Conservation (phyloP, 176 grass and related monocot species). For the Poa annua region DNA sequence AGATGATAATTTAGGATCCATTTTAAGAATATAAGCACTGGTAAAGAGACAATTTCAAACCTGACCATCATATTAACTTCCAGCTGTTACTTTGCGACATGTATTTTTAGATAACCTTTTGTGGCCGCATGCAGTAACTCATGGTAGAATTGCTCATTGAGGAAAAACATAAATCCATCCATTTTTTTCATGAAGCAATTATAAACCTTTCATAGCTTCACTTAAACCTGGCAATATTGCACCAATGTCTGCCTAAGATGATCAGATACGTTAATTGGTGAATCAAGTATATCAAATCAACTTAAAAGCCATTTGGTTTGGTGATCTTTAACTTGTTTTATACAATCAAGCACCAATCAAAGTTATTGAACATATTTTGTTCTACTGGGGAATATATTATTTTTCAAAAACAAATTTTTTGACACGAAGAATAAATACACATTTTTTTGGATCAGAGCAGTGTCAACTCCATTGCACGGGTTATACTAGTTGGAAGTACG, state of each 20-base stretch:
- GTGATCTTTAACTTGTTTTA: not conserved
- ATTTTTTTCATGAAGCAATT: not conserved
- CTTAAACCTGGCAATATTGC: not conserved
- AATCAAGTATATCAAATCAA: not conserved
- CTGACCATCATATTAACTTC: not conserved
- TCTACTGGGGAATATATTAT: not conserved
- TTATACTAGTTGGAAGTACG: not conserved
- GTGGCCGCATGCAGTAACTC: not conserved
- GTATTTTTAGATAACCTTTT: conserved; percentile 9
- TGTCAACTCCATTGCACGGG: not conserved
- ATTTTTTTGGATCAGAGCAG: not conserved
- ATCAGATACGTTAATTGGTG: conserved; percentile 8
- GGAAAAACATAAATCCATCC: not conserved
- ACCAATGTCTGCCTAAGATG: conserved; percentile 35
- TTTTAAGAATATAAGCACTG: not conserved
- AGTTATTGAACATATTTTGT: not conserved
- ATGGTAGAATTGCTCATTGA: not conserved
- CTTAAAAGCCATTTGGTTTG: not conserved
- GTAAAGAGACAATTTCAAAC: not conserved
- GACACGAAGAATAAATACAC: not conserved
- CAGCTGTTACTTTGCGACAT: not conserved
- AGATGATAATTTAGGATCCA: not conserved
- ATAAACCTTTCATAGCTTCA: not conserved
- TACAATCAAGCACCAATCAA: not conserved
- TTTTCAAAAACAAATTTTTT: not conserved